Evolutionary conservation across 2,329 filamentous ascomycete genomes (phyloP), one percentile per base, ranked within the genome.

Genomic region (Celoporthe dispersa): DNA sequence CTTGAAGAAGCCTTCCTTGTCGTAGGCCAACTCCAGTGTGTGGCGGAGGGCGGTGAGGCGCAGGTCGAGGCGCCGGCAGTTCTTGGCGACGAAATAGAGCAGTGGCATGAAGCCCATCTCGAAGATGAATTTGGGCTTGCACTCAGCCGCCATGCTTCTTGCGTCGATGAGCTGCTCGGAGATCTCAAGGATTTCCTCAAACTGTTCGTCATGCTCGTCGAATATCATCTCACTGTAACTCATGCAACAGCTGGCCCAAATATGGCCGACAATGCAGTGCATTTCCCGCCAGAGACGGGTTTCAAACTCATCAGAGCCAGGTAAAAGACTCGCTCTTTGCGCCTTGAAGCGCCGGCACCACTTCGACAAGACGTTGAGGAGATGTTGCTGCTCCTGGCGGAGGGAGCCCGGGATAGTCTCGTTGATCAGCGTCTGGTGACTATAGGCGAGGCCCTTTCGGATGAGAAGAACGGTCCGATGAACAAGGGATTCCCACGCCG

Each of bases 31-130:
- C 22, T 74, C 74, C 7, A 74, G 76, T 12, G 84, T 74, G 14
- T 84, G 76, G 16, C 77, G 74, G 0, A 83, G 74, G 0, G 82
- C 82, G 1, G 80, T 77, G 0, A 81, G 77, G 16, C 82, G 73
- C 5, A 83, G 76, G 22, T 80, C 74, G 0, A 79, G 85, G 69
- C 83, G 82, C 1, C 82, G 77, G 64, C 81, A 84, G 66, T 81
- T 82, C 48, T 75, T 73, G 0, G 76, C 78, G 8, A 80, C 79
- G 72, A 81, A 84, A 72, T 82, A 84, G 0, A 85, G 73, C 0
- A 82, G 80, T 0, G 81, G 79, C 35, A 84, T 77, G 0, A 84
- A 67, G 28, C 82, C 81, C 16, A 81, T 82, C 53, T 84, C 82
- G 61, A 84, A 84, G 7, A 77, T 79, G 48, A 84, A 84, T 62